phyloP scores from a whole-genome alignment of 2,329 filamentous ascomycete species.

The Colletotrichum euphorbiae region DNA sequence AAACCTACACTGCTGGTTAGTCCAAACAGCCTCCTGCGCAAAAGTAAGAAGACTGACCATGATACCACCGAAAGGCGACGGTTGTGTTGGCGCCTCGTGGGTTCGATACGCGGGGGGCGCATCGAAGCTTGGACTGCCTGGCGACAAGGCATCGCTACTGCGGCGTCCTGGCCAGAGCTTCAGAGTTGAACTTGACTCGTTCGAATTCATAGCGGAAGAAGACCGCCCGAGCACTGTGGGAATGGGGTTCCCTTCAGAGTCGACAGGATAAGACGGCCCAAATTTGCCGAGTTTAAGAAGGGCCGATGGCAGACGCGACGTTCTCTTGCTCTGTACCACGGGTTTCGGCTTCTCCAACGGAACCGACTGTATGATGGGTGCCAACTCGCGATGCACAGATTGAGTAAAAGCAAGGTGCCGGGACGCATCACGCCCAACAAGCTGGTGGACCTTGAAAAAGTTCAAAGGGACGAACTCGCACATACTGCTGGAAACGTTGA shows the following conservation, averaged over 20 bases:
- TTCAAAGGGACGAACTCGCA: slow-evolving; percentile 71
- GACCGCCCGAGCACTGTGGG: slow-evolving; percentile 43
- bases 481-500: slow-evolving; percentile 60
- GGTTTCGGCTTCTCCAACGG: slow-evolving; percentile 41
- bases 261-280: slow-evolving; percentile 42
- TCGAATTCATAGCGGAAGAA: slow-evolving; percentile 44
- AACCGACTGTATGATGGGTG: slow-evolving; percentile 56
- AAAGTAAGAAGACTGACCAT: slow-evolving; percentile 51
- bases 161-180: slow-evolving; percentile 47
- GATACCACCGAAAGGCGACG: slow-evolving; percentile 63
- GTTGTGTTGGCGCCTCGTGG: slow-evolving; percentile 38
- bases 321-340: slow-evolving; percentile 34
- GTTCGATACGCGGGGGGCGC: slow-evolving; percentile 35
- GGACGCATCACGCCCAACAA: slow-evolving; percentile 65
- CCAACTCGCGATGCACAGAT: slow-evolving; percentile 71
- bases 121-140: slow-evolving; percentile 33
- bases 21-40: background rate
- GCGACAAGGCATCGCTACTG: slow-evolving; percentile 37
- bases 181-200: slow-evolving; percentile 48
- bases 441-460: slow-evolving; percentile 76
- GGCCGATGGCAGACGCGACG: slow-evolving; percentile 23
- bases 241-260: slow-evolving; percentile 47
- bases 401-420: slow-evolving; percentile 71
- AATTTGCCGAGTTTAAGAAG: slow-evolving; percentile 24
- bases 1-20: slow-evolving; percentile 48